A percentile compares a stretch with the other conserved stretches of the same genome.
phyloP scores from a whole-genome alignment of 768 basidiomycete species.

The Daedaleopsis sinensis region DNA sequence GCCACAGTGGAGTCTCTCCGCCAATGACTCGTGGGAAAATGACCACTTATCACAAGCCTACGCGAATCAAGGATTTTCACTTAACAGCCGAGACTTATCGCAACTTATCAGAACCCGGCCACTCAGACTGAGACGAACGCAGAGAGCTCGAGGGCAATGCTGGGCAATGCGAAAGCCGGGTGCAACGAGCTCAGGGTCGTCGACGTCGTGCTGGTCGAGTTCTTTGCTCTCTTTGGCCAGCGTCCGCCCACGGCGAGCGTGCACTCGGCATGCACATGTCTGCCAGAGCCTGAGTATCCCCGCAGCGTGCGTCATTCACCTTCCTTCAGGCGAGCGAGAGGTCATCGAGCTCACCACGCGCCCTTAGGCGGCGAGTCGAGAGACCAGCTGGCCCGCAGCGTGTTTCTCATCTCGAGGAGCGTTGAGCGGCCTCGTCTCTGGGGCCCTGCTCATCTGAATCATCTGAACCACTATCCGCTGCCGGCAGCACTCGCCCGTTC shows the following conservation, averaged over 20 bases:
- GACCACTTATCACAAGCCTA: constrained; percentile 10
- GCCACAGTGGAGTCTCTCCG: not conserved
- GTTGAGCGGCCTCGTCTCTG: constrained; percentile 6
- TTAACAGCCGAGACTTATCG: not conserved
- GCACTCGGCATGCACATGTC: not conserved
- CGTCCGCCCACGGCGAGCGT: not conserved
- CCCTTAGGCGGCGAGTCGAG: not conserved
- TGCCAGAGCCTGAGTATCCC: constrained; percentile 6
- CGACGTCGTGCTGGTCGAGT: too few relatives aligned
- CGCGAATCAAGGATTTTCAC: not conserved
- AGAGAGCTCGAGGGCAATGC: too few relatives aligned
- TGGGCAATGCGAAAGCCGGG: too few relatives aligned
- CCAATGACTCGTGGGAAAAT: constrained; percentile 18
- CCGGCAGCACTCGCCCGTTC: constrained; percentile 2
- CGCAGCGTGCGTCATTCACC: constrained; percentile 15
- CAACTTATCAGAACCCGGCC: not conserved
- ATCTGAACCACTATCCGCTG: constrained; percentile 5
- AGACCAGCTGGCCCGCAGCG: not conserved
- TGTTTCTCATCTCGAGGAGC: constrained; percentile 4
- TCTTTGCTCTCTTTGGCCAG: too few relatives aligned
- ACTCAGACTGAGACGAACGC: too few relatives aligned
- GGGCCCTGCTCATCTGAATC: not conserved
- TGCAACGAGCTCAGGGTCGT: too few relatives aligned
- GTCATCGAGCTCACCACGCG: constrained; percentile 13
- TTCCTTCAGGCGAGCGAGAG: constrained; percentile 1